A percentile compares a stretch with the other conserved stretches of the same genome.
Evolutionary conservation across 257 asterid species (phyloP).

Genomic region (Haberlea rhodopensis): DNA sequence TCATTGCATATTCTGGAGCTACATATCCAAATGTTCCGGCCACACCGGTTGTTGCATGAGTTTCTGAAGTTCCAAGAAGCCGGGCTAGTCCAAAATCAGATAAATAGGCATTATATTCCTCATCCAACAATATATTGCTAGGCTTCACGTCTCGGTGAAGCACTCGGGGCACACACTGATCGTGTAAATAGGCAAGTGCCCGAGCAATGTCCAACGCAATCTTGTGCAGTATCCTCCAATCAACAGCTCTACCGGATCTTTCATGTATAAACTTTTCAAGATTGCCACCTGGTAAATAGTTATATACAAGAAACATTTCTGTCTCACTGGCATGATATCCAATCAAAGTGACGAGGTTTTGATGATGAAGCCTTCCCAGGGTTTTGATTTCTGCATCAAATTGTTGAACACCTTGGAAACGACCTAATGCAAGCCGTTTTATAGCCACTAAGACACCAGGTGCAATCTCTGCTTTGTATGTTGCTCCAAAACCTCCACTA

Average conservation of each 20-base stretch:
- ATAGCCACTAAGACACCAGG: conserved; percentile 79
- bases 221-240: conserved; percentile 86
- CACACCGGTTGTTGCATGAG: conserved; percentile 88
- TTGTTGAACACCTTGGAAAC: too few species aligned
- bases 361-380: too few species aligned
- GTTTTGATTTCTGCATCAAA: too few species aligned
- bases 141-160: conserved; percentile 97
- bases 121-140: conserved; percentile 79
- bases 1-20: conserved; percentile 93
- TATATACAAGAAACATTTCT: conserved; percentile 85
- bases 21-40: conserved; percentile 93
- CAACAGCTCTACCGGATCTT: conserved; percentile 68
- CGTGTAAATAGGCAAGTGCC: conserved; percentile 88
- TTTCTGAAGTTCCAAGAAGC: conserved; percentile 76
- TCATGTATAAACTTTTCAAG: conserved; percentile 79
- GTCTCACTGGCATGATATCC: conserved; percentile 87
- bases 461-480: conserved; percentile 87
- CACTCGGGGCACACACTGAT: conserved; percentile 87
- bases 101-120: conserved; percentile 75
- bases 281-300: conserved; percentile 80
- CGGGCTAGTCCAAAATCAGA: conserved; percentile 88
- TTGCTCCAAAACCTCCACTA: conserved; percentile 93
- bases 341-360: too few species aligned
- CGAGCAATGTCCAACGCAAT: conserved; percentile 81
- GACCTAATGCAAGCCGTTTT: conserved; percentile 77